Percentiles rank a stretch among this genome's conserved stretches.
These are phyloP conservation scores for Ceratocystis ficicola DNA, from an alignment of 2,329 filamentous ascomycete species.

Conservation along the genomic window DNA sequence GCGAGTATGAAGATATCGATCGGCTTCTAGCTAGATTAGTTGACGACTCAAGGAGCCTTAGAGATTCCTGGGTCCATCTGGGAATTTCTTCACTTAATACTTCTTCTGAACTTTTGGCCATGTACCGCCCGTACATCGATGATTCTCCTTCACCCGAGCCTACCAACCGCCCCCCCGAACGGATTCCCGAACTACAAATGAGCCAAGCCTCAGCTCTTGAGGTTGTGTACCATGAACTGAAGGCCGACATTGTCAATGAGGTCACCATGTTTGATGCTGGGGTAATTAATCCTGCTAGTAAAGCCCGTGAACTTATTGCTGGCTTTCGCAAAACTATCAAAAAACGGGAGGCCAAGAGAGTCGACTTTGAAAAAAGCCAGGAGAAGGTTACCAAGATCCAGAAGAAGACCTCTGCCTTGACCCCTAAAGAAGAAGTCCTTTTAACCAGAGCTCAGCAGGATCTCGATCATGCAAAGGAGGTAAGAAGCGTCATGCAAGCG, in stretches of 20 bases:
- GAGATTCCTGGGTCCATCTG: conserved; percentile 65
- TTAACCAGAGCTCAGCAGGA: conserved; percentile 62
- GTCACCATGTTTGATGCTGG: conserved; percentile 56
- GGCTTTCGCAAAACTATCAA: conserved; percentile 73
- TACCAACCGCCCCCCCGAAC: conserved; percentile 25
- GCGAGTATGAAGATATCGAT: conserved; percentile 71
- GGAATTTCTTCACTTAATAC: conserved; percentile 56
- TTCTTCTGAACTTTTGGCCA: conserved; percentile 53
- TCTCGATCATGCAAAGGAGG: conserved; percentile 51
- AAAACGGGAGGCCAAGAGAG: conserved; percentile 67
- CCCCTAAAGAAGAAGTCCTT: conserved; percentile 59
- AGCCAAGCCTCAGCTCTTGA: conserved; percentile 53
- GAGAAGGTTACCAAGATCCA: conserved; percentile 56
- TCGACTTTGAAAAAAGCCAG: conserved; percentile 71
- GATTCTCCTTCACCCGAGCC: conserved; percentile 40
- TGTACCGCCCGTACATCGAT: conserved; percentile 67
- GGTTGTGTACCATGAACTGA: conserved; percentile 57
- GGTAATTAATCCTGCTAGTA: conserved; percentile 56
- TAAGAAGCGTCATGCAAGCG: conserved; percentile 29
- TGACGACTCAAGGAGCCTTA: conserved; percentile 62
- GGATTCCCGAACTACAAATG: conserved; percentile 51
- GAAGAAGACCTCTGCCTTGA: conserved; percentile 55
- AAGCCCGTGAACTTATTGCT: conserved; percentile 55
- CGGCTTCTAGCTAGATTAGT: conserved; percentile 63
- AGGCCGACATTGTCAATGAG: conserved; percentile 58